Evolutionary conservation across 2,329 filamentous ascomycete genomes (phyloP).

Genomic region (Ophiostoma fasciatum): DNA sequence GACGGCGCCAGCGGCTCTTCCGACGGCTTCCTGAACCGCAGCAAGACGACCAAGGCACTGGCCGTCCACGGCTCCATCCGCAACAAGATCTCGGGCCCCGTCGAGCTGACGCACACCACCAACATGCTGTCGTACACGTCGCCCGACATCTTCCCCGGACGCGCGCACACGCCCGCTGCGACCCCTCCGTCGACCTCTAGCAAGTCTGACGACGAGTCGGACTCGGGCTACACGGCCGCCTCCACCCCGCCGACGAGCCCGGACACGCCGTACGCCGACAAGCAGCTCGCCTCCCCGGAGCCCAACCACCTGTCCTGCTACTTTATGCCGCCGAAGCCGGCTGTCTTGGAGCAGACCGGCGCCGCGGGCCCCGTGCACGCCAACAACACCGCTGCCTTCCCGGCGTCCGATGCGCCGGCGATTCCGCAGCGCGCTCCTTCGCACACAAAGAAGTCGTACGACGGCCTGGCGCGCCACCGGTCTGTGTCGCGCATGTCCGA

Average conservation of each 20-base stretch:
- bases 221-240: constrained; percentile 41
- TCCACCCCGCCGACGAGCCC: constrained; percentile 52
- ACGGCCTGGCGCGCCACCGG: constrained; percentile 42
- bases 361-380: too few relatives aligned
- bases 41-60: constrained; percentile 30
- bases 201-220: constrained; percentile 58
- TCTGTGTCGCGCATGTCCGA: constrained; percentile 37
- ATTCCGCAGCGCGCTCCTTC: constrained; percentile 70
- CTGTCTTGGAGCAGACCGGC: too few relatives aligned
- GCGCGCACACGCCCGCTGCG: constrained; percentile 20
- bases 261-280: constrained; percentile 37
- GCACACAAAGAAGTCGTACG: constrained; percentile 74
- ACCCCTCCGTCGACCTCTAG: constrained; percentile 32
- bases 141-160: constrained; percentile 56
- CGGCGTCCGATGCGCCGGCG: constrained; percentile 34
- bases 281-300: constrained; percentile 37
- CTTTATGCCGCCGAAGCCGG: constrained; percentile 43
- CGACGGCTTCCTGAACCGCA: constrained; percentile 28
- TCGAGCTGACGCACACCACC: constrained; percentile 82
- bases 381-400: constrained; percentile 7
- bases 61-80: constrained; percentile 35
- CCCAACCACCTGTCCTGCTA: constrained; percentile 56
- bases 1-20: constrained; percentile 8
- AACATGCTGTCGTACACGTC: constrained; percentile 95
- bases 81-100: constrained; percentile 70